These are phyloP conservation scores for Arabidopsis arenosa DNA, from an alignment of 345 rosid species.

Conservation along the genomic window DNA sequence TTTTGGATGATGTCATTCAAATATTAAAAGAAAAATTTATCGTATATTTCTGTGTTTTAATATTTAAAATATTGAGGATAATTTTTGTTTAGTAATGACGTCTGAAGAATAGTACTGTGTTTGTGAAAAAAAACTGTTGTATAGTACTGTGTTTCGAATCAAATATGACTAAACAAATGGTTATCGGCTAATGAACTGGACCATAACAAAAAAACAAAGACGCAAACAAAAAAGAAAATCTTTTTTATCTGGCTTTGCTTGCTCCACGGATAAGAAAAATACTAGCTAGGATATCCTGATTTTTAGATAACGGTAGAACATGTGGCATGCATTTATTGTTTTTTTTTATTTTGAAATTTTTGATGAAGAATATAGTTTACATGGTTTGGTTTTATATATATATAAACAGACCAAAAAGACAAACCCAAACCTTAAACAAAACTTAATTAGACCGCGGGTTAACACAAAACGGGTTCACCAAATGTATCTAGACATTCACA, in stretches of 20 bases:
- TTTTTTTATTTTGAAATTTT: no score
- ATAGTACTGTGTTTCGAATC: no score
- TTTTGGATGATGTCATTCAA: no score
- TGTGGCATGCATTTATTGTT: background rate
- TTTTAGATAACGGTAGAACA: background rate
- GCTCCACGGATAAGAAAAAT: background rate
- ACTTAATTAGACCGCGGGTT: background rate
- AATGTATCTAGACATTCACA: constrained; percentile 3
- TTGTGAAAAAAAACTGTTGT: no score
- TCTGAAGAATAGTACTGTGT: no score
- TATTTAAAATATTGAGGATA: no score
- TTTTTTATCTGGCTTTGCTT: background rate
- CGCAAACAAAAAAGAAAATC: background rate
- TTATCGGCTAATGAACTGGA: background rate
- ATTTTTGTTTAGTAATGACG: no score
- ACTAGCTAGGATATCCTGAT: background rate
- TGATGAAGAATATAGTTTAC: background rate
- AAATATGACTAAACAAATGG: background rate
- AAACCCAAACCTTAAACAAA: background rate
- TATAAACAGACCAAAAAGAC: background rate
- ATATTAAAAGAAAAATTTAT: no score
- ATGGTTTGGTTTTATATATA: background rate
- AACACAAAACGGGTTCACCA: background rate
- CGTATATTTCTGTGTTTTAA: no score
- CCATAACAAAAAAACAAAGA: no score